Base-by-base conservation (phyloP, 2,329 filamentous ascomycete genomes). In the Davidsoniella eucalypti region DNA sequence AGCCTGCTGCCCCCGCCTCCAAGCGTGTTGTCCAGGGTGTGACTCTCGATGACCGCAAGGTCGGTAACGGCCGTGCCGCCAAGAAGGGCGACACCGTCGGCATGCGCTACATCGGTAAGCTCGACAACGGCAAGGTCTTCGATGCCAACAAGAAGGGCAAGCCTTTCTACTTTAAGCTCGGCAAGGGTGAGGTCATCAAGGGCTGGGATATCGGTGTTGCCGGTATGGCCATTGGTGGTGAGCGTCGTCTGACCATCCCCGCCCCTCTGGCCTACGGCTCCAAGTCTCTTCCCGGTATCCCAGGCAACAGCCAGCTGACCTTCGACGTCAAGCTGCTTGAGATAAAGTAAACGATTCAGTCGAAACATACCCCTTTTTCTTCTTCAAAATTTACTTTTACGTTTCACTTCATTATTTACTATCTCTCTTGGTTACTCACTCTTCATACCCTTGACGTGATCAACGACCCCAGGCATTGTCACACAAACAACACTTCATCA, bases 131-230 rank as follows among this genome's bases (percentile, higher is more conserved):
- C 68, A 93, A 95, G 71, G 80, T 94, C 58, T 98, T 98, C 62
- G 90, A 96, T 68, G 86, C 87, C 67, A 96, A 98, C 77, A 98
- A 96, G 77, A 95, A 93, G 73, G 92, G 92, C 61, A 88, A 94
- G 72, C 90, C 93, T 52, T 98, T 98, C 72, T 76, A 76, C 58
- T 96, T 96, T 79, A 94, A 90, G 74, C 80, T 93, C 54, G 93
- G 92, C 58, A 79, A 81, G 63, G 88, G 88, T 55, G 86, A 96
- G 67, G 93, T 98, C 61, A 98, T 98, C 73, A 92, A 94, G 76
- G 92, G 92, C 58, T 96, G 92, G 93, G 93, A 98, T 65, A 78
- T 96, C 57, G 92, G 92, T 68, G 72, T 98, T 58, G 74, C 76
- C 58, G 93, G 93, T 67, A 95, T 98, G 87, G 73, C 81, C 58